Percentiles rank a stretch among this genome's conserved stretches.
phyloP scores from a whole-genome alignment of 768 basidiomycete species.

The Trichaptum fuscoviolaceum region DNA sequence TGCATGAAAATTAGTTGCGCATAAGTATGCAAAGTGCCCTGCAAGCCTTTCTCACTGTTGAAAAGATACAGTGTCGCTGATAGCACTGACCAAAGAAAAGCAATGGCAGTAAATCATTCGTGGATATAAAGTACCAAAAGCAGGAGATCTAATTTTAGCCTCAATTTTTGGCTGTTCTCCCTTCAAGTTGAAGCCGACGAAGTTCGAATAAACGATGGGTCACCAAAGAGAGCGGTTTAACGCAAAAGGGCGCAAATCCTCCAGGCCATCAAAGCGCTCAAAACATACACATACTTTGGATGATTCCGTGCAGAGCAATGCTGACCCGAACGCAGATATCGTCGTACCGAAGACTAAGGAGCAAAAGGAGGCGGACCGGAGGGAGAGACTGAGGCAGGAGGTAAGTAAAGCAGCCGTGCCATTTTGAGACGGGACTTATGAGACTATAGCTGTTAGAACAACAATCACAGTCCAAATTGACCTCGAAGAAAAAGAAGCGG shows the following conservation, averaged over 20 bases:
- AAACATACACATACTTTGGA: constrained; percentile 30
- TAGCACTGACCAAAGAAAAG: neutral
- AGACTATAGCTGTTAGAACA: neutral
- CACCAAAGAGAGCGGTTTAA: constrained; percentile 38
- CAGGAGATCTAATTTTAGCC: neutral
- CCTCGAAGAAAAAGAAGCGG: constrained; percentile 79
- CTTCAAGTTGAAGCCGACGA: too few species aligned
- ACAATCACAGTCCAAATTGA: constrained; percentile 68
- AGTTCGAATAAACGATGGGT: neutral
- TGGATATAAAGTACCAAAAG: neutral
- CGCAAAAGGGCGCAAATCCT: constrained; percentile 62
- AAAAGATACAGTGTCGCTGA: too few species aligned
- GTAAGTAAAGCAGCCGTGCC: constrained; percentile 30
- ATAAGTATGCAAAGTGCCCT: too few species aligned
- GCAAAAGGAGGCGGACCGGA: constrained; percentile 54
- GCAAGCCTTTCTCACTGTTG: too few species aligned
- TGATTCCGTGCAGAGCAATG: constrained; percentile 20
- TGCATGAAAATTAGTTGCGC: too few species aligned
- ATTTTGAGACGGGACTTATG: neutral
- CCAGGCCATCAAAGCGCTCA: constrained; percentile 56
- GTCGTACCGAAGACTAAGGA: constrained; percentile 53
- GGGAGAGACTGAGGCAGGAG: constrained; percentile 56
- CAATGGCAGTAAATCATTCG: neutral
- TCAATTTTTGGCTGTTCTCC: neutral
- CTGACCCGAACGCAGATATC: constrained; percentile 55